Conservation (phyloP, 257 asterid species). For the Lavandula angustifolia region DNA sequence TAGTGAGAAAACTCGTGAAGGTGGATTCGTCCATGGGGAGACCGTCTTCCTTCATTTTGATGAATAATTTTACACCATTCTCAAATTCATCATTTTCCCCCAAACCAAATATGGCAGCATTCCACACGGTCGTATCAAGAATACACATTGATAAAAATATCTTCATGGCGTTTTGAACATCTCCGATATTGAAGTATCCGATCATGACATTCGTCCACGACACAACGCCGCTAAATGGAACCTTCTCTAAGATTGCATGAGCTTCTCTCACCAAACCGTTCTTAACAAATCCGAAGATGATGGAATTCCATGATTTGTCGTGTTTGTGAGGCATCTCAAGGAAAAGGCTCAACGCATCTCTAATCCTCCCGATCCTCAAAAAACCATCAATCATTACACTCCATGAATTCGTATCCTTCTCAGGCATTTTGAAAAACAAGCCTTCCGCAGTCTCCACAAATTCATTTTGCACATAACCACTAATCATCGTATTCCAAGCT, state of each 20-base stretch:
- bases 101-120: conserved; percentile 58
- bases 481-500: conserved; percentile 62
- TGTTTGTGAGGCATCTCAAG: conserved; percentile 50
- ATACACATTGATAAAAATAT: conserved; percentile 43
- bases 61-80: conserved; percentile 51
- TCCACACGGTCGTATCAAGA: conserved; percentile 58
- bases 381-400: conserved; percentile 47
- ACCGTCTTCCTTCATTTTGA: conserved; percentile 49
- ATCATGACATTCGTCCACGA: conserved; percentile 62
- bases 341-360: conserved; percentile 53
- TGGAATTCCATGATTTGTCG: conserved; percentile 49
- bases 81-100: conserved; percentile 56
- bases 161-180: conserved; percentile 42
- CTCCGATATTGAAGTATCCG: conserved; percentile 54
- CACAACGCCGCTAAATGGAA: conserved; percentile 39
- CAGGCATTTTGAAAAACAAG: conserved; percentile 70
- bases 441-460: conserved; percentile 48
- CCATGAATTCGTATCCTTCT: conserved; percentile 52
- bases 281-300: conserved; percentile 47
- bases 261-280: conserved; percentile 51
- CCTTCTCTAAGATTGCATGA: conserved; percentile 53
- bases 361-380: conserved; percentile 39
- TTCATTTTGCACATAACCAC: conserved; percentile 45
- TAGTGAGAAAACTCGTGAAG: conserved; percentile 53
- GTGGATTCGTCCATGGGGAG: conserved; percentile 55